A percentile compares a stretch with the other conserved stretches of the same genome.
phyloP scores from a whole-genome alignment of 768 basidiomycete genomes.

The Solioccasus polychromus region DNA sequence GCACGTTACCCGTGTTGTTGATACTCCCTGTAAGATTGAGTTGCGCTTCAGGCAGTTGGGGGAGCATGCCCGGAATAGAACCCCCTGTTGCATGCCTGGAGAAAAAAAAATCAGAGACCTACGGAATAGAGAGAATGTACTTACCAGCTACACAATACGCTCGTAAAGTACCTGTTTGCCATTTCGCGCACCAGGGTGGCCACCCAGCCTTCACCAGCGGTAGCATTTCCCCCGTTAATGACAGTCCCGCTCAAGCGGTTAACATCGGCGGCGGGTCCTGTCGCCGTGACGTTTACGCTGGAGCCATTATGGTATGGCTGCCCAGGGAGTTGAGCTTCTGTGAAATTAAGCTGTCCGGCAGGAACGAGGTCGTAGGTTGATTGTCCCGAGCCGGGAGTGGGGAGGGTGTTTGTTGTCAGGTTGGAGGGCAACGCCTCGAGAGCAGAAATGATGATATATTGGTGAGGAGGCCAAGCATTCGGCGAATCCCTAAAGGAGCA shows the following conservation, averaged over 20 bases:
- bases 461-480: conserved; percentile 88
- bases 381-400: conserved; percentile 46
- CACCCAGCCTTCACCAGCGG: conserved; percentile 62
- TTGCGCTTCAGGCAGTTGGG: conserved; percentile 65
- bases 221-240: conserved; percentile 65
- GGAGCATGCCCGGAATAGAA: conserved; percentile 65
- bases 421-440: conserved; percentile 73
- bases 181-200: conserved; percentile 62
- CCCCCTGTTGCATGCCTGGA: conserved; percentile 85
- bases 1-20: conserved; percentile 71
- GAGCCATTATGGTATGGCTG: conserved; percentile 49
- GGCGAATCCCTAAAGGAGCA: conserved; percentile 63
- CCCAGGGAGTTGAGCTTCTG: conserved; percentile 65
- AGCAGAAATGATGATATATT: conserved; percentile 76
- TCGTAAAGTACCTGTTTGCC: conserved; percentile 81
- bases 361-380: conserved; percentile 72
- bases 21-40: conserved; percentile 67
- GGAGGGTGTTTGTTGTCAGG: conserved; percentile 56
- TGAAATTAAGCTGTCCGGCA: conserved; percentile 73
- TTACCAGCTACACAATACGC: conserved; percentile 87
- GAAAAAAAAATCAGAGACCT: neutral
- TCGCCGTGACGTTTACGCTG: conserved; percentile 46
- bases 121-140: conserved; percentile 8
- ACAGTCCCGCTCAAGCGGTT: conserved; percentile 55
- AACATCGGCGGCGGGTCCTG: conserved; percentile 58